phyloP scores from a whole-genome alignment of 371 early-diverging fungal genomes.

The Capillidium heterosporum region DNA sequence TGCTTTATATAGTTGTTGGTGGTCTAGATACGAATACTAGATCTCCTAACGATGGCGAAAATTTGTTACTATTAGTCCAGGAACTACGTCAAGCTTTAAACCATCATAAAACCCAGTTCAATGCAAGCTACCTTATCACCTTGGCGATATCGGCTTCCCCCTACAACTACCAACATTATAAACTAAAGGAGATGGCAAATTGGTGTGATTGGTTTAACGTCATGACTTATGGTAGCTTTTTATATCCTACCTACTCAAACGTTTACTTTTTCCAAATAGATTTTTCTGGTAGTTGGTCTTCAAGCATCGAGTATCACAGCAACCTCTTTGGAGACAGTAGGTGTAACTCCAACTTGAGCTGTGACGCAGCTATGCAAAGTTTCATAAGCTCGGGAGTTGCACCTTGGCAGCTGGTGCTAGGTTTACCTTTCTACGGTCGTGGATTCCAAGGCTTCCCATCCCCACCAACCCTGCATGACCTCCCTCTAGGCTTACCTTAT shows the following conservation, averaged over 20 bases:
- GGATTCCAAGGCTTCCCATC: background rate
- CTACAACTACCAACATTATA: background rate
- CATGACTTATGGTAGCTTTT: constrained; percentile 1
- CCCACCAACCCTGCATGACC: background rate
- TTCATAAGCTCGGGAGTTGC: background rate
- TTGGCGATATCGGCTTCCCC: background rate
- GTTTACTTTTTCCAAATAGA: background rate
- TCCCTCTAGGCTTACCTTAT: background rate
- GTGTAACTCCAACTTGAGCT: background rate
- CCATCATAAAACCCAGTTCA: background rate
- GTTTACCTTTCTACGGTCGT: background rate
- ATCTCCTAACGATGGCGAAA: background rate
- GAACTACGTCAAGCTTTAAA: background rate
- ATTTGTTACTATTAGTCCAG: background rate
- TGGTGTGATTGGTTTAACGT: constrained; percentile 1
- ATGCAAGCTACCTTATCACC: background rate
- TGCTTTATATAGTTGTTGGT: background rate
- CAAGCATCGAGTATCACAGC: background rate
- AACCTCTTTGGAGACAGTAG: background rate
- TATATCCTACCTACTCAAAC: background rate
- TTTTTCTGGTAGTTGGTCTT: constrained; percentile 1
- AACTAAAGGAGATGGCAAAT: background rate
- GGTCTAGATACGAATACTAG: background rate
- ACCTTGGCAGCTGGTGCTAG: background rate
- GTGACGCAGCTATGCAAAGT: background rate